These are phyloP conservation scores for Mariannaea elegans DNA, from an alignment of 2,329 filamentous ascomycete genomes.

Conservation along the genomic window DNA sequence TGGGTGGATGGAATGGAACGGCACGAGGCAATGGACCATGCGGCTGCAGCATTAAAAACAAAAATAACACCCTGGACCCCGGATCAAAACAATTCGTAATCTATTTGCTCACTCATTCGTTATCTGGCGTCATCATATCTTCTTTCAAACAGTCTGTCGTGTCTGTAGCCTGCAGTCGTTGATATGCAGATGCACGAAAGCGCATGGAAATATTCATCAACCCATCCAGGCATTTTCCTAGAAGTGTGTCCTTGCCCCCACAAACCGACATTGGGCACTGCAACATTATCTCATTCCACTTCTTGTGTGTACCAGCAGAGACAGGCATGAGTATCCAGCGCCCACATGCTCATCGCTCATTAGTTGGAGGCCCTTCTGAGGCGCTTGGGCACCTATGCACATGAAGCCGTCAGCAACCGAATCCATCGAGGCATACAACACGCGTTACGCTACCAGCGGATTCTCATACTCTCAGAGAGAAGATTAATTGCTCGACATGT, in stretches of 20 bases:
- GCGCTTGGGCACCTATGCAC: conserved; percentile 12
- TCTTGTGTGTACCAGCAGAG: neutral
- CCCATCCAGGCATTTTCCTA: neutral
- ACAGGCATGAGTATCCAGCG: neutral
- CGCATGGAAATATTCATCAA: neutral
- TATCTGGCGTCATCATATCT: neutral
- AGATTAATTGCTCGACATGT: conserved; percentile 63
- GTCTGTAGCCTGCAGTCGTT: neutral
- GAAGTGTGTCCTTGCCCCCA: neutral
- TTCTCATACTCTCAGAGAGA: conserved; percentile 58
- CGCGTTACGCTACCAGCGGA: neutral
- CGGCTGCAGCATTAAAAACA: neutral
- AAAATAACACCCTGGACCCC: neutral
- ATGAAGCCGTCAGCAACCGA: conserved; percentile 23
- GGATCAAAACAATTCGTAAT: neutral
- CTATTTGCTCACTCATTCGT: neutral
- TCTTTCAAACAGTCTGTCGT: too few relatives aligned
- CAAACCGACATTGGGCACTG: neutral
- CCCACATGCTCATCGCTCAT: neutral
- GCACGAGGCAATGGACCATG: neutral
- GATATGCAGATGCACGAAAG: neutral
- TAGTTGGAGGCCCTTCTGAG: neutral
- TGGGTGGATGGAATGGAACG: conserved; percentile 1
- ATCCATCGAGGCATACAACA: conserved; percentile 10
- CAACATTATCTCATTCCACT: neutral